Percentiles rank a stretch among this genome's conserved stretches.
Conservation (phyloP, 2,329 filamentous ascomycete genomes). For the Gaeumannomyces sp. region DNA sequence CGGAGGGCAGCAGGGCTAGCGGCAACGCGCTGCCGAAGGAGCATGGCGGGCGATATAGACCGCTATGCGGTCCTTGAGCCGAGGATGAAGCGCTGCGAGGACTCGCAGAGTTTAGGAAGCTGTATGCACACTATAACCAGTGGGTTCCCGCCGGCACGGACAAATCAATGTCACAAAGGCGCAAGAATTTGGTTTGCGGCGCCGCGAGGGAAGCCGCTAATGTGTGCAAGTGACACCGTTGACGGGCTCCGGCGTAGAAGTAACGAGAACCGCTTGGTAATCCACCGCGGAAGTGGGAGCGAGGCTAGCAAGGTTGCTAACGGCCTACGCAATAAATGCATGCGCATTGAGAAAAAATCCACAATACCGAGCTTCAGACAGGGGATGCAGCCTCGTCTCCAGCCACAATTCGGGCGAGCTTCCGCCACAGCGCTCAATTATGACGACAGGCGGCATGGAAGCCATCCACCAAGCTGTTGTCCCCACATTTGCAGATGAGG, state of each 20-base stretch:
- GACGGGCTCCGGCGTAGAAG: background rate
- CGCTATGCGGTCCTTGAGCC: background rate
- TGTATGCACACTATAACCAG: background rate
- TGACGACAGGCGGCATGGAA: too few species aligned
- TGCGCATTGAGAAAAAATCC: conserved; percentile 35
- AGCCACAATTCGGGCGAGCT: background rate
- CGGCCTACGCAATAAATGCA: background rate
- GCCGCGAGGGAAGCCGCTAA: background rate
- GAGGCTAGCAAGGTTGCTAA: background rate
- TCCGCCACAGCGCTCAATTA: background rate
- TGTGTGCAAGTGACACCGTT: background rate
- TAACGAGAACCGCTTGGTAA: conserved; percentile 5
- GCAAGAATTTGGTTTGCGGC: background rate
- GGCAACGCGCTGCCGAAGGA: conserved; percentile 11
- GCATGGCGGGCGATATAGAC: conserved; percentile 5
- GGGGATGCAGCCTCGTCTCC: background rate
- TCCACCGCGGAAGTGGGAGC: background rate
- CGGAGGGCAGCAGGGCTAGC: conserved; percentile 5
- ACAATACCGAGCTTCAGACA: conserved; percentile 8
- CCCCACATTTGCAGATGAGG: too few species aligned
- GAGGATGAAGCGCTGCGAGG: background rate
- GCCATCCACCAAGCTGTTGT: too few species aligned
- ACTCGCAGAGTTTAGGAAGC: background rate
- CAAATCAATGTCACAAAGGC: background rate
- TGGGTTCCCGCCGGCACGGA: background rate